Percentiles rank a stretch among this genome's conserved stretches.
Conservation (phyloP, 306 rosid species). For the Chamaecrista fasciculata region DNA sequence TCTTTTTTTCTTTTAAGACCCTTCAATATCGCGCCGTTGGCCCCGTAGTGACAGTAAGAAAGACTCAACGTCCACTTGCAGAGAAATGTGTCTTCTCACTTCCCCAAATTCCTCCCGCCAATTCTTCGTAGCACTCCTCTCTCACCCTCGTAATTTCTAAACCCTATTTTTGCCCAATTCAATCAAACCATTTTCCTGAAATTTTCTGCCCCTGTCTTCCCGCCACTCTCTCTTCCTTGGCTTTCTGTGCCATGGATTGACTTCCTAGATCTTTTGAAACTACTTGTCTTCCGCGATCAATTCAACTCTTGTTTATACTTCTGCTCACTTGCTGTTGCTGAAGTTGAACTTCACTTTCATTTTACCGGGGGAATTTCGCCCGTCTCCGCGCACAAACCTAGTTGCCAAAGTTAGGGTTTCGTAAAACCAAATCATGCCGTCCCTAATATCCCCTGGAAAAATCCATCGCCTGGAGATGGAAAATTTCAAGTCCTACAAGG, state of each 20-base stretch:
- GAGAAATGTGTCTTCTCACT: not conserved
- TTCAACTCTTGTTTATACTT: not conserved
- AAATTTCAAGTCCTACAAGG: slow-evolving; percentile 96
- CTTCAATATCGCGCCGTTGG: not conserved
- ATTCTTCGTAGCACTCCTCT: not conserved
- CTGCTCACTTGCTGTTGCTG: not conserved
- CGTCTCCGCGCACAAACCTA: not conserved
- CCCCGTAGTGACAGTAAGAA: too few species aligned
- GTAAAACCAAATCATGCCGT: slow-evolving; percentile 60
- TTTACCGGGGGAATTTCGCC: not conserved
- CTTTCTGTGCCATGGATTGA: not conserved
- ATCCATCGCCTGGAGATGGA: slow-evolving; percentile 84
- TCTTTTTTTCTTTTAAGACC: too few species aligned
- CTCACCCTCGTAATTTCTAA: not conserved
- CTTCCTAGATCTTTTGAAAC: too few species aligned
- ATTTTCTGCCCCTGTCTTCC: not conserved
- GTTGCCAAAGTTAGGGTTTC: slow-evolving; percentile 27
- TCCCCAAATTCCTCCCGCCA: slow-evolving; percentile 12
- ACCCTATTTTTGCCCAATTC: not conserved
- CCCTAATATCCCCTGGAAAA: slow-evolving; percentile 76
- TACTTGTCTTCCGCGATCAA: not conserved
- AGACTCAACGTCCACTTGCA: too few species aligned
- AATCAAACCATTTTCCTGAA: not conserved
- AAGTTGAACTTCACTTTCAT: not conserved
- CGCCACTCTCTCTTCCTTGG: not conserved